phyloP scores from a whole-genome alignment of 73 alveolate genomes.

The Symbiodinium natans region DNA sequence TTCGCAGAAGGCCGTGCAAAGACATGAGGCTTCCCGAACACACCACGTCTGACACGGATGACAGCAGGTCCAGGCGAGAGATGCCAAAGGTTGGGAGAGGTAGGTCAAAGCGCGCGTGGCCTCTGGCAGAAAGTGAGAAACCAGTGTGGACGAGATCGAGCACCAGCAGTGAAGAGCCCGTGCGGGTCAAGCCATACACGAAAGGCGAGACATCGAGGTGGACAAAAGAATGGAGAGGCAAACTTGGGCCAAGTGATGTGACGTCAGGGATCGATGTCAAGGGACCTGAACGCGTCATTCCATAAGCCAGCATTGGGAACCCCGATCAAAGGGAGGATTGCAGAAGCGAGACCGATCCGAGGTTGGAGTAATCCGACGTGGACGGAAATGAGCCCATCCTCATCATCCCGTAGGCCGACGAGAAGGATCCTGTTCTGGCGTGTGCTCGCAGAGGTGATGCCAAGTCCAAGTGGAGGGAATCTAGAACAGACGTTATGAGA shows the following conservation, averaged over 20 bases:
- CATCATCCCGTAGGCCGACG: background rate
- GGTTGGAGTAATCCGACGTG: background rate
- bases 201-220: background rate
- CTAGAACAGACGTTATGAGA: background rate
- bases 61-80: background rate
- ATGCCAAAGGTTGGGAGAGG: conserved; percentile 1
- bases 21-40: conserved; percentile 17
- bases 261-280: background rate
- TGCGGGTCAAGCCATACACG: background rate
- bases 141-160: conserved; percentile 26
- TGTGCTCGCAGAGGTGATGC: background rate
- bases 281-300: conserved; percentile 4
- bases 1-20: conserved; percentile 14
- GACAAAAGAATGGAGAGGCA: background rate
- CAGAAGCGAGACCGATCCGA: background rate
- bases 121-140: background rate
- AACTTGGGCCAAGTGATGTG: background rate
- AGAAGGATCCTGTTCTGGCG: background rate
- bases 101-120: conserved; percentile 28
- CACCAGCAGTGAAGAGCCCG: background rate
- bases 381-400: background rate
- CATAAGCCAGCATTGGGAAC: background rate
- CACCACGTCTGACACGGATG: background rate
- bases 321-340: background rate
- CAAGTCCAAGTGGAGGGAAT: background rate